Evolutionary conservation across 1,139 yeast species (phyloP).

Genomic region (Suhomyces yuchorum): DNA sequence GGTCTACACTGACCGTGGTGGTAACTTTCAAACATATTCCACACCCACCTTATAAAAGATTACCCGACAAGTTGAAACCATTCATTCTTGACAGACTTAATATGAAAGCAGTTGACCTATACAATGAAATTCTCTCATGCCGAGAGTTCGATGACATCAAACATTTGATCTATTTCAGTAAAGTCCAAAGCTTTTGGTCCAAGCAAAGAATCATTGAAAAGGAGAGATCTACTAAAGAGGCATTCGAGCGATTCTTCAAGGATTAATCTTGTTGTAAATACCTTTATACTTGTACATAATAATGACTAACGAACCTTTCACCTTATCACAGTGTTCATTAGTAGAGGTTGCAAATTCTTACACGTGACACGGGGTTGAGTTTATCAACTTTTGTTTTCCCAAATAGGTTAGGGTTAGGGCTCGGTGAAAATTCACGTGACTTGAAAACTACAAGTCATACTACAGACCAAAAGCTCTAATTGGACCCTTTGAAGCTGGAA

Average conservation of each 20-base stretch:
- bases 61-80: conserved; percentile 23
- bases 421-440: conserved; percentile 16
- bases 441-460: not conserved
- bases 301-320: conserved; percentile 6
- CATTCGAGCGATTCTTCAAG: conserved; percentile 21
- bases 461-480: not conserved
- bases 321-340: not conserved
- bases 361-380: no score
- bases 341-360: not conserved
- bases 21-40: conserved; percentile 18
- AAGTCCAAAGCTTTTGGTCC: conserved; percentile 26
- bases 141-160: conserved; percentile 18
- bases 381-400: no score
- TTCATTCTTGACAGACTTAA: conserved; percentile 21
- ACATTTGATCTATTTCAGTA: conserved; percentile 20
- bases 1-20: conserved; percentile 20
- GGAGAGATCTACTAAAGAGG: conserved; percentile 21
- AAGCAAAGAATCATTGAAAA: conserved; percentile 20
- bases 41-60: conserved; percentile 22
- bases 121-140: conserved; percentile 18
- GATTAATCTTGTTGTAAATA: not conserved
- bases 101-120: conserved; percentile 22
- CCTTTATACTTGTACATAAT: conserved; percentile 1
- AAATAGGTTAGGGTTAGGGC: conserved; percentile 20
- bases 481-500: not conserved